A percentile compares a stretch with the other conserved stretches of the same genome.
phyloP scores from a whole-genome alignment of 2,329 filamentous ascomycete species.

The Pestalotiopsis sp. region DNA sequence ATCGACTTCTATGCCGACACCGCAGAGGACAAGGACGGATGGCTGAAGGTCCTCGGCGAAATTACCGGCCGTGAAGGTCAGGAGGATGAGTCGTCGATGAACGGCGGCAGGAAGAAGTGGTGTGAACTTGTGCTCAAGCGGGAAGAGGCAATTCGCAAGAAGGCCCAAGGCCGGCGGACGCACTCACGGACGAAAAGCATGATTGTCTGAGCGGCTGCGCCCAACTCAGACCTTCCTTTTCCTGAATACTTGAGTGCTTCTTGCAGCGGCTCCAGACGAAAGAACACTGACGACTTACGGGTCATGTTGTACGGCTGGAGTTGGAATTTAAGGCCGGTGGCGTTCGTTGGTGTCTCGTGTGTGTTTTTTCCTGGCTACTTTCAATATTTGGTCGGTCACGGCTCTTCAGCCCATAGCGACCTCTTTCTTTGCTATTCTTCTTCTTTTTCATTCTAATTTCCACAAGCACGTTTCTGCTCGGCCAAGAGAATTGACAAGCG shows the following conservation, averaged over 20 bases:
- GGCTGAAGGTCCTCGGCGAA: conserved; percentile 88
- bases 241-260: background rate
- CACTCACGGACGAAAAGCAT: conserved; percentile 63
- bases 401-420: background rate
- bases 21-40: conserved; percentile 83
- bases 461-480: background rate
- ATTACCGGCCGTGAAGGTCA: conserved; percentile 59
- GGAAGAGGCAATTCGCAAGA: conserved; percentile 60
- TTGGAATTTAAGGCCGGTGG: background rate
- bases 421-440: background rate
- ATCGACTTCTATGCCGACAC: conserved; percentile 98
- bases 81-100: conserved; percentile 45
- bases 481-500: background rate
- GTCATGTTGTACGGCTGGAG: background rate
- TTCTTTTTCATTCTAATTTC: background rate
- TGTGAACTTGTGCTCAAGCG: conserved; percentile 67
- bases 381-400: background rate
- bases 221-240: background rate
- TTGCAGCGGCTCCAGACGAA: background rate
- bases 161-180: conserved; percentile 52
- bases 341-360: background rate
- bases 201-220: conserved; percentile 40
- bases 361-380: background rate
- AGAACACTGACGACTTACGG: background rate
- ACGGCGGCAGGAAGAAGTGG: conserved; percentile 59